Evolutionary conservation across 176 grass and related monocot genomes (phyloP).

Genomic region (Eremochloa ophiuroides): DNA sequence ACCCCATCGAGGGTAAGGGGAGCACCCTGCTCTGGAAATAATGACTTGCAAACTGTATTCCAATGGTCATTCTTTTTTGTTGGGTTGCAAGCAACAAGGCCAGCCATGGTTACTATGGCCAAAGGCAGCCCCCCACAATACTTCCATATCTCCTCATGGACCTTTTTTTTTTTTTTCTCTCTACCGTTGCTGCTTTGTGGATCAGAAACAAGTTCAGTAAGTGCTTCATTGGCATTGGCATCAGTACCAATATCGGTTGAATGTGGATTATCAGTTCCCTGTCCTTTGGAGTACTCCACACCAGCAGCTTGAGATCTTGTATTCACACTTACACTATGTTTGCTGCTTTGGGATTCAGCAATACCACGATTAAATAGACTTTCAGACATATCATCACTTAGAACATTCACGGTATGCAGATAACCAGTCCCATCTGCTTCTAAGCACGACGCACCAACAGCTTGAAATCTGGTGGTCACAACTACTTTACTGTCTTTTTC

Average conservation of each 20-base stretch:
- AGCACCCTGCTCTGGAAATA: not conserved
- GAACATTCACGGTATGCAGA: not conserved
- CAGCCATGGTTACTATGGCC: constrained; percentile 9
- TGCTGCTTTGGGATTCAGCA: not conserved
- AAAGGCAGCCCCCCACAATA: not conserved
- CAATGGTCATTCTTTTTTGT: not conserved
- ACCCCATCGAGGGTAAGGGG: not conserved
- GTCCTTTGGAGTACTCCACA: too few species aligned
- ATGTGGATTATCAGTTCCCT: too few species aligned
- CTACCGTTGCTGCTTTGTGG: not conserved
- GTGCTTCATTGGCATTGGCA: too few species aligned
- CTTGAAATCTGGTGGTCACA: constrained; percentile 23
- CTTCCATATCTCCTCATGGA: not conserved
- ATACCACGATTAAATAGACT: not conserved
- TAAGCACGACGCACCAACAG: not conserved
- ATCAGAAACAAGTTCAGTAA: too few species aligned
- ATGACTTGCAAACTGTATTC: not conserved
- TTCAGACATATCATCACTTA: not conserved
- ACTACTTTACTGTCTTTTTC: not conserved
- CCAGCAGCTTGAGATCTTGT: too few species aligned
- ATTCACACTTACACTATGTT: too few species aligned
- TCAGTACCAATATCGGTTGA: too few species aligned
- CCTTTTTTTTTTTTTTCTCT: too few species aligned
- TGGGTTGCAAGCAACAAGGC: not conserved
- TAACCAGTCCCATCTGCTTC: not conserved